Base-by-base conservation (phyloP, 2,329 filamentous ascomycete species). In the Diaporthe eres region DNA sequence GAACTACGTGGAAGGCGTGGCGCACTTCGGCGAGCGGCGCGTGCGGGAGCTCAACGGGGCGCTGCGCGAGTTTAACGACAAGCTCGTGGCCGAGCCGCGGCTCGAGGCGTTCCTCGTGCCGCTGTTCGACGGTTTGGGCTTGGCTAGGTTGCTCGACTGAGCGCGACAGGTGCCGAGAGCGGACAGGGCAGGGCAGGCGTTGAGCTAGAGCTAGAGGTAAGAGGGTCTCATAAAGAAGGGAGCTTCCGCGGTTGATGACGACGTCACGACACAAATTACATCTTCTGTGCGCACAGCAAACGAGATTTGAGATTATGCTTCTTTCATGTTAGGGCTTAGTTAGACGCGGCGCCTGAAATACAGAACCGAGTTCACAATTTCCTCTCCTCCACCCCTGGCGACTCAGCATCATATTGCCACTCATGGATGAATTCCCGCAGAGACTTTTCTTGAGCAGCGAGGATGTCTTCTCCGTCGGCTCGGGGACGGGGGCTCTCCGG, bases 81-180 rank as follows among this genome's bases (percentile, higher is more conserved):
- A 78, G 31, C 72, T 86, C 58, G 80, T 77, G 39, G 71, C 78
- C 8, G 79, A 80, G 71, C 74, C 78, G 31, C 79, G 84, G 70
- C 78, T 86, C 19, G 85, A 86, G 72, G 79, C 81, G 9, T 82
- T 84, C 74, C 55, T 86, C 42, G 68, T 86, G 74, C 85, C 85
- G 9, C 79, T 84, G 17, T 86, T 85, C 78, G 85, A 86, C 76
- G 85, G 85, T 25, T 49, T 86, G 25, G 79, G 80, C 37, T 74
- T 84, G 39, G 81, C 80, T 8, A 79, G 83, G 39, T 73, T 82
- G 47, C 74, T 79, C 58, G 79, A 82, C 73, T 81, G 65, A 73
- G 42, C 19, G 15, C 19, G 10, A 3, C 10, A n/a, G 49, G 4
- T 25, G 2, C 57, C 3, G 28, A 12, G 28, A 13, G 22, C 7